Evolutionary conservation across 495 filamentous ascomycete genomes (phyloP).

Genomic region (Penicillium longicatenatum): DNA sequence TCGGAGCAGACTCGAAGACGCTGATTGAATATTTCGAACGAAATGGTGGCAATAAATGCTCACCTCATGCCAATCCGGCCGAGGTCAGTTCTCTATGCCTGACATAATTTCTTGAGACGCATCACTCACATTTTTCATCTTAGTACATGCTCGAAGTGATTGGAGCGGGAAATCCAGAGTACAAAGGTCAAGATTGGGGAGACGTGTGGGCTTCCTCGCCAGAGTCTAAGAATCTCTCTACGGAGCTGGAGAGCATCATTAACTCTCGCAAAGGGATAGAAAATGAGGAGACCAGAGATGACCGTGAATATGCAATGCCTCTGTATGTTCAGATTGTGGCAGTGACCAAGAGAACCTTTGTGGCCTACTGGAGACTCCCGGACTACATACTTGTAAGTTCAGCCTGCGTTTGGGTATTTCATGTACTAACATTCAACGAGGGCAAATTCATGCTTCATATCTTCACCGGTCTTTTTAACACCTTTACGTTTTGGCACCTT

Average conservation of each 20-base stretch:
- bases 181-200: conserved; percentile 62
- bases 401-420: neutral
- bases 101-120: neutral
- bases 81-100: conserved; percentile 41
- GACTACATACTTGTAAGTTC: conserved; percentile 53
- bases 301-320: conserved; percentile 63
- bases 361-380: conserved; percentile 62
- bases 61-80: conserved; percentile 60
- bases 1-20: conserved; percentile 54
- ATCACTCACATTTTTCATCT: neutral
- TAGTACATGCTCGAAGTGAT: conserved; percentile 69
- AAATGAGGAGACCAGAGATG: conserved; percentile 38
- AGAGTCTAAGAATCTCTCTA: conserved; percentile 42
- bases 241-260: conserved; percentile 52
- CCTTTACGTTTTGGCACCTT: conserved; percentile 66
- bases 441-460: conserved; percentile 65
- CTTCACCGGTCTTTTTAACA: conserved; percentile 65
- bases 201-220: conserved; percentile 58
- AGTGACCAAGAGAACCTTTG: conserved; percentile 54
- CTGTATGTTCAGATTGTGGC: conserved; percentile 51
- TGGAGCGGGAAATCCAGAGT: conserved; percentile 63
- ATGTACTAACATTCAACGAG: conserved; percentile 15
- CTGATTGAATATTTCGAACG: conserved; percentile 65
- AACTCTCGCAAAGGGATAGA: conserved; percentile 32
- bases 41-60: conserved; percentile 62